Conservation (phyloP, 495 filamentous ascomycete genomes). For the Apodospora peruviana region DNA sequence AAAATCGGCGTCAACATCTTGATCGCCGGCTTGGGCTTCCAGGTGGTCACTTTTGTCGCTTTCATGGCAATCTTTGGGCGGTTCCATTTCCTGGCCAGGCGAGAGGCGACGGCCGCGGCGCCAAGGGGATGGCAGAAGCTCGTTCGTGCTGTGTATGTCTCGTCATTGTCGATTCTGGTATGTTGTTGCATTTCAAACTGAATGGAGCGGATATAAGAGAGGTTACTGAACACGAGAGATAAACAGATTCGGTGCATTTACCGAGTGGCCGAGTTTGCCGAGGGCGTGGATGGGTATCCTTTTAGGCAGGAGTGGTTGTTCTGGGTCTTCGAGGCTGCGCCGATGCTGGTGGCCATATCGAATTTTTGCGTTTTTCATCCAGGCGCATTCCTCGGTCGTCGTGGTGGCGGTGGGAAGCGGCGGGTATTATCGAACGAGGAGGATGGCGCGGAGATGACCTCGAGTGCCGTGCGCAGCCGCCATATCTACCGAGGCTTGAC, state of each 20-base stretch:
- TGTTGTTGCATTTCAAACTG: neutral
- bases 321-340: constrained; percentile 57
- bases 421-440: neutral
- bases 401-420: neutral
- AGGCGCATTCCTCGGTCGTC: constrained; percentile 6
- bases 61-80: constrained; percentile 39
- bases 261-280: constrained; percentile 57
- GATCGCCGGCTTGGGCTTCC: constrained; percentile 39
- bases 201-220: no score
- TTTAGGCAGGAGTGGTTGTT: constrained; percentile 53
- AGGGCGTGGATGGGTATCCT: constrained; percentile 48
- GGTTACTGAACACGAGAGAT: neutral
- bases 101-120: neutral
- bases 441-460: neutral
- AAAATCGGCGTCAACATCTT: constrained; percentile 39
- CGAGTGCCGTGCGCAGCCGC: no score
- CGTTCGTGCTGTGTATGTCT: constrained; percentile 47
- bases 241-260: constrained; percentile 46
- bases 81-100: constrained; percentile 20
- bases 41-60: constrained; percentile 44
- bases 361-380: constrained; percentile 16
- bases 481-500: no score
- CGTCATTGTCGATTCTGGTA: constrained; percentile 52
- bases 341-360: constrained; percentile 45
- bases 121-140: constrained; percentile 42